Evolutionary conservation across 2,329 filamentous ascomycete genomes (phyloP).

Genomic region (Leptodontidium sp.): DNA sequence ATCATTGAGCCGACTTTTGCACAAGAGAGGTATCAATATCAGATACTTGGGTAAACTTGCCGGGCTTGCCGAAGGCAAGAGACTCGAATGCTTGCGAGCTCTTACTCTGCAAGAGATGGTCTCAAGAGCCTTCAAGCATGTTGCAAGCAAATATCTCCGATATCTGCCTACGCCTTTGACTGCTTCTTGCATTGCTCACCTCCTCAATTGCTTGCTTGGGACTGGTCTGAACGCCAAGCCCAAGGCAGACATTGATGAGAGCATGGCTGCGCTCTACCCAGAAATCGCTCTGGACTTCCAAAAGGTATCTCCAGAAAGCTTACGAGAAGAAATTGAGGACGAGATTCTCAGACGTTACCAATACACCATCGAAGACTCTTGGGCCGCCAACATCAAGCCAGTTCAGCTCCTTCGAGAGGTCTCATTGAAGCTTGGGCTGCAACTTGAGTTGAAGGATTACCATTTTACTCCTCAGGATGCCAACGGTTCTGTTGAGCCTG

Average conservation of each 20-base stretch:
- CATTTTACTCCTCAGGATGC: conserved; percentile 62
- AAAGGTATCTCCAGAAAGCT: conserved; percentile 74
- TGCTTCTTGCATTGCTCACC: conserved; percentile 81
- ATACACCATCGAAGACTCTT: conserved; percentile 73
- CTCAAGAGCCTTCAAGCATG: conserved; percentile 93
- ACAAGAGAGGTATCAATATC: conserved; percentile 97
- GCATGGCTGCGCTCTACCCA: conserved; percentile 77
- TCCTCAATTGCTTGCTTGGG: conserved; percentile 93
- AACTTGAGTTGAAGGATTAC: conserved; percentile 83
- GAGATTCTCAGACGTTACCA: conserved; percentile 80
- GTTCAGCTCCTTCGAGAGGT: conserved; percentile 90
- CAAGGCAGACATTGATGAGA: conserved; percentile 77
- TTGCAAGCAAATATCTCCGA: conserved; percentile 80
- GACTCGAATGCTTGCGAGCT: conserved; percentile 78
- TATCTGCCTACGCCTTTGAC: conserved; percentile 81
- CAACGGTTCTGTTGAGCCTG: conserved; percentile 46
- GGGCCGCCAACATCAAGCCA: conserved; percentile 73
- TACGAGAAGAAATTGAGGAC: conserved; percentile 73
- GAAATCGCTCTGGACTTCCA: conserved; percentile 86
- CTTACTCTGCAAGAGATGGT: conserved; percentile 93
- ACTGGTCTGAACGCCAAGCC: conserved; percentile 79
- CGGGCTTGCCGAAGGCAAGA: conserved; percentile 71
- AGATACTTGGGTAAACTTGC: conserved; percentile 92
- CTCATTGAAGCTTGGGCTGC: conserved; percentile 86
- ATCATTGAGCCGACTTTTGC: conserved; percentile 85